phyloP scores from a whole-genome alignment of 1,139 yeast genomes.

The Suzukiozyma palmioleophila region DNA sequence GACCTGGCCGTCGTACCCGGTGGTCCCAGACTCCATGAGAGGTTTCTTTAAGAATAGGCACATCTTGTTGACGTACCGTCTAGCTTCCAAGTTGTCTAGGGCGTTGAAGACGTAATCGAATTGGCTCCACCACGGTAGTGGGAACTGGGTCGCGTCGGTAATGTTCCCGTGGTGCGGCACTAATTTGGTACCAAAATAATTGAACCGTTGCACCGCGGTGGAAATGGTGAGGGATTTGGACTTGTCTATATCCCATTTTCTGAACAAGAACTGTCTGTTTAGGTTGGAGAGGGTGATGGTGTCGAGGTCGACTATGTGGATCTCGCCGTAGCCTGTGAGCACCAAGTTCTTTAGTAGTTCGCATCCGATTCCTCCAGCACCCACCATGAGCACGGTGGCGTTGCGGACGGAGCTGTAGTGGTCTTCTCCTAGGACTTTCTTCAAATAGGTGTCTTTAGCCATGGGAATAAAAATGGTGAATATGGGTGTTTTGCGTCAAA shows the following conservation, averaged over 20 bases:
- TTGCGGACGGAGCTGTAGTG: conserved; percentile 25
- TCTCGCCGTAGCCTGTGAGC: conserved; percentile 80
- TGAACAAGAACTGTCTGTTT: conserved; percentile 88
- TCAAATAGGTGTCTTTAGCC: conserved; percentile 42
- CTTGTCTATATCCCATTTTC: conserved; percentile 80
- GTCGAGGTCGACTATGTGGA: conserved; percentile 90
- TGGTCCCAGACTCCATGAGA: conserved; percentile 89
- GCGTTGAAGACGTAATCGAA: conserved; percentile 86
- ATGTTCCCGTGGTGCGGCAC: conserved; percentile 86
- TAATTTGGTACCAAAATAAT: conserved; percentile 60
- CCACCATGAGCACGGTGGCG: conserved; percentile 78
- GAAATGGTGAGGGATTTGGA: conserved; percentile 83
- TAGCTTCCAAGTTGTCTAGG: conserved; percentile 86
- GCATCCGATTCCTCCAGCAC: conserved; percentile 99
- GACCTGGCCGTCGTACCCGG: conserved; percentile 90
- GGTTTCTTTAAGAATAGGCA: conserved; percentile 72
- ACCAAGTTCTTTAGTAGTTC: conserved; percentile 85
- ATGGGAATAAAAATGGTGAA: conserved; percentile 10
- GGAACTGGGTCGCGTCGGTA: conserved; percentile 69
- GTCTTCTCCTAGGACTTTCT: conserved; percentile 40
- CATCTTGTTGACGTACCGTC: conserved; percentile 83
- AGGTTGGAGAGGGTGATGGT: conserved; percentile 89
- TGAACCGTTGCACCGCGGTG: conserved; percentile 75
- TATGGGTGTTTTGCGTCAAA: too few relatives aligned
- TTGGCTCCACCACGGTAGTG: conserved; percentile 75